Base-by-base conservation (phyloP, 2,329 filamentous ascomycete species). In the Clonostachys rosea region DNA sequence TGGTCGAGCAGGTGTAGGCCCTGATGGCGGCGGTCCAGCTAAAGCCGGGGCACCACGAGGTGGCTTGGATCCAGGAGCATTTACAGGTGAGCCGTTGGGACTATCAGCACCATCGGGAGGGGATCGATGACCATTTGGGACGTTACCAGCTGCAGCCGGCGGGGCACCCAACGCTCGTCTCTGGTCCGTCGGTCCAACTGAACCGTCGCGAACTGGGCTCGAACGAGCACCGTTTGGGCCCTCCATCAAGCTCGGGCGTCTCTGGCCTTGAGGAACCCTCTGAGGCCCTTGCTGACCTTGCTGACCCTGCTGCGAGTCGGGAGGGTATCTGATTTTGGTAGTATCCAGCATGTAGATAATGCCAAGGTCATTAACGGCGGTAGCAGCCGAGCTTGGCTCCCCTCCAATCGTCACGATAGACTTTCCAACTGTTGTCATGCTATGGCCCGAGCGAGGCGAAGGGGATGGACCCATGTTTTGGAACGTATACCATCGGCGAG, bases 391-490 rank as follows among this genome's bases (percentile, higher is more conserved):
- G 64, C 91, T 97, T 13, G 94, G 94, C 66, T 99, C 95, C 53
- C 94, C 94, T 36, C 89, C 95, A 34, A 97, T 76, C 39, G 97
- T 89, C 43, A 97, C 86, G 52, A 99, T 86, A 50, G 91, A 88
- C 65, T 96, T 96, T 33, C 89, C 90, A 52, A 92, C 89, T 3
- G 91, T 85, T 3, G 94, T 97, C 94, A 99, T 97, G 65, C 91
- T 96, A 65, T 99, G 94, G 2, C 94, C 94, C 14, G 92, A 97
- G 50, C 94, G 81, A 34, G 94, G 85, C 4, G 91, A 96, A 0
- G 94, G 94, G 2, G 91, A 95, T 4, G 91, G 91, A 0, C 94
- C 94, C 94, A 99, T 99, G 62, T 99, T 99, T 62, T 99, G 94
- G 68, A 99, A 99, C 35, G 94, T 99, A 65, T 97, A 99, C 94